These are phyloP conservation scores for Pseudogymnoascus sp. DNA, from an alignment of 2,329 filamentous ascomycete species.

Conservation along the genomic window DNA sequence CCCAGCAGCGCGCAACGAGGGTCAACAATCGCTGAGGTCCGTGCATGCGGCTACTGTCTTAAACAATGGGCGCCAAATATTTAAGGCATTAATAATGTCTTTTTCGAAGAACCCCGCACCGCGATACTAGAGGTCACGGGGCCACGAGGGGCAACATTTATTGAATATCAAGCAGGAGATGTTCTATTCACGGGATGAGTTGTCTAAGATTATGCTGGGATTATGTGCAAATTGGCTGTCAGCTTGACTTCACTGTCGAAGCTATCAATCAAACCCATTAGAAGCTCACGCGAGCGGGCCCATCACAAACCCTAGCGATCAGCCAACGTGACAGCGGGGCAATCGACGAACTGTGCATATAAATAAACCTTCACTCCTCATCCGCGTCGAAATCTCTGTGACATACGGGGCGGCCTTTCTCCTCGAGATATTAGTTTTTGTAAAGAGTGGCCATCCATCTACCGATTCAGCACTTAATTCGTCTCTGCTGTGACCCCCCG, in stretches of 20 bases:
- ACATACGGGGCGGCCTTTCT: neutral
- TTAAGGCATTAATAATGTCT: neutral
- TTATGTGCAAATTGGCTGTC: neutral
- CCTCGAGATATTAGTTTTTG: neutral
- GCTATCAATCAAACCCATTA: neutral
- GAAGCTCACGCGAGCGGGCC: slow-evolving; percentile 1
- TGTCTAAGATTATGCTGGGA: neutral
- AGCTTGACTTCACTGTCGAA: neutral
- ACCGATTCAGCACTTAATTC: neutral
- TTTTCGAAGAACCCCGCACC: neutral
- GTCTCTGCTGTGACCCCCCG: neutral
- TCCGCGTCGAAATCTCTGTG: neutral
- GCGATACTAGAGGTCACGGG: neutral
- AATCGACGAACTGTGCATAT: neutral
- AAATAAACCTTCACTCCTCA: neutral
- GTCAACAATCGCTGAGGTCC: neutral
- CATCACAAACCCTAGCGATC: slow-evolving; percentile 2
- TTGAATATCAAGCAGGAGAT: neutral
- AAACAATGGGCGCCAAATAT: neutral
- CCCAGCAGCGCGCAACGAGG: neutral
- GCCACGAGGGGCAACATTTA: neutral
- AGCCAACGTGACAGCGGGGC: neutral
- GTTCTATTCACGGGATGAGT: neutral
- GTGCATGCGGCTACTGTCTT: neutral
- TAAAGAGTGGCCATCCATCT: neutral